These are phyloP conservation scores for Citeromyces hawaiiensis DNA, from an alignment of 1,139 yeast genomes.

Conservation along the genomic window DNA sequence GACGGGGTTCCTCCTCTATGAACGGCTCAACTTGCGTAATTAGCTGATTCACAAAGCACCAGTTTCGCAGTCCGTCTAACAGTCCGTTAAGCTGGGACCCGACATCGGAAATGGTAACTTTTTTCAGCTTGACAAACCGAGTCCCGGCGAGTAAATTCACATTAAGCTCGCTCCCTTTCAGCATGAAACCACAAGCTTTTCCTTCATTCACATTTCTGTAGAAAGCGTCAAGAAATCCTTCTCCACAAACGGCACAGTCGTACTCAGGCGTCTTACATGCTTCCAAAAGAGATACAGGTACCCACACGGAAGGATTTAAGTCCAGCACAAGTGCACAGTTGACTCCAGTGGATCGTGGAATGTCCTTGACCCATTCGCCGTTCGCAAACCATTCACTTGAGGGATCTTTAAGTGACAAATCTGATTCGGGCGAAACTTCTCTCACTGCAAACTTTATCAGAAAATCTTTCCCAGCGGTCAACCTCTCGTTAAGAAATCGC, in stretches of 20 bases:
- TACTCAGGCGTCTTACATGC: constrained; percentile 6
- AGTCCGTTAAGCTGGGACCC: constrained; percentile 8
- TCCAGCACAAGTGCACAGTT: constrained; percentile 11
- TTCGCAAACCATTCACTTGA: constrained; percentile 10
- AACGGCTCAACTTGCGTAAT: constrained; percentile 5
- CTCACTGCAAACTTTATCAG: not conserved
- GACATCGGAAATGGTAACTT: constrained; percentile 10
- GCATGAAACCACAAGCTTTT: not conserved
- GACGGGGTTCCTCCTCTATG: constrained; percentile 4
- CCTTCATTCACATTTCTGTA: not conserved
- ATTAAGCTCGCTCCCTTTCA: constrained; percentile 3
- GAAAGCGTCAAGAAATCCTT: not conserved
- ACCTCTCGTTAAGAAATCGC: constrained; percentile 6
- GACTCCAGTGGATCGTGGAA: not conserved
- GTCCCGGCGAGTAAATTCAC: constrained; percentile 12
- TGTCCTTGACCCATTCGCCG: constrained; percentile 11
- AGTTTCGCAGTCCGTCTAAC: constrained; percentile 10
- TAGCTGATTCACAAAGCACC: constrained; percentile 11
- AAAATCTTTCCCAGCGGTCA: not conserved
- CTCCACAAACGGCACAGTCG: no score
- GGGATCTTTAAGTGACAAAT: not conserved
- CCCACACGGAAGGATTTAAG: constrained; percentile 15
- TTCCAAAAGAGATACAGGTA: constrained; percentile 13
- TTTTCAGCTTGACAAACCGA: constrained; percentile 12
- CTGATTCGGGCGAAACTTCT: not conserved